Conservation (phyloP, 2,329 filamentous ascomycete species). For the Endoconidiophora laricicola region DNA sequence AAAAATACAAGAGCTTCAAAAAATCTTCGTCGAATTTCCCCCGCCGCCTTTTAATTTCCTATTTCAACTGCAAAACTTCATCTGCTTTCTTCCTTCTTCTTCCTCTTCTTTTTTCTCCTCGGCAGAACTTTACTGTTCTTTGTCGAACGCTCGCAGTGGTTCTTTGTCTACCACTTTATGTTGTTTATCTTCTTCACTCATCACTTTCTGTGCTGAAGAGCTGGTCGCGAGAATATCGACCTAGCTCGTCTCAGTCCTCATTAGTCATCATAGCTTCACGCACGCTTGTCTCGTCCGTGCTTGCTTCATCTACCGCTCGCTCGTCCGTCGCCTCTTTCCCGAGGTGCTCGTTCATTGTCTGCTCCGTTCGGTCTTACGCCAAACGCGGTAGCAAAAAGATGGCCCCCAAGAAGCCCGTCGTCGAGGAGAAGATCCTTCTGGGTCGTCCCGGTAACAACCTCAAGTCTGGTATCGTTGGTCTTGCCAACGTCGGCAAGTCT, state of each 20-base stretch:
- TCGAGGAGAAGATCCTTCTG: constrained; percentile 91
- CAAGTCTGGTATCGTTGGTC: constrained; percentile 98
- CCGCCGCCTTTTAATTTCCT: constrained; percentile 1
- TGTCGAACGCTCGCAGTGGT: constrained; percentile 10
- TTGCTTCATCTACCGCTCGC: constrained; percentile 41
- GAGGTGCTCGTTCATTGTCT: constrained; percentile 12
- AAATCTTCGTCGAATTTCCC: constrained; percentile 15
- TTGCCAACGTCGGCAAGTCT: constrained; percentile 98
- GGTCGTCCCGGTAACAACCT: constrained; percentile 93
- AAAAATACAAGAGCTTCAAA: constrained; percentile 17
- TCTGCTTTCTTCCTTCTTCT: constrained; percentile 3
- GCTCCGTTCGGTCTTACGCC: constrained; percentile 39
- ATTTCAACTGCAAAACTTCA: constrained; percentile 8
- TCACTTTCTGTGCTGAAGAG: constrained; percentile 1
- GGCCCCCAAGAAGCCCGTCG: constrained; percentile 84
- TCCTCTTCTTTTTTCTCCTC: constrained; percentile 6
- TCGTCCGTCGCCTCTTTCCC: constrained; percentile 38
- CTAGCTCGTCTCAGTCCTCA: constrained; percentile 5
- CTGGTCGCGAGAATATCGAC: constrained; percentile 3
- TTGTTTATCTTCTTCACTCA: background rate
- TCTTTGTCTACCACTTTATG: background rate
- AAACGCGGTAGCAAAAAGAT: constrained; percentile 49
- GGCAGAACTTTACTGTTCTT: constrained; percentile 13
- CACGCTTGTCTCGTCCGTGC: constrained; percentile 1
- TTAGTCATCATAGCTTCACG: constrained; percentile 1